Conservation (phyloP, 148 eudicot genomes). For the Salicornia ramosissima region DNA sequence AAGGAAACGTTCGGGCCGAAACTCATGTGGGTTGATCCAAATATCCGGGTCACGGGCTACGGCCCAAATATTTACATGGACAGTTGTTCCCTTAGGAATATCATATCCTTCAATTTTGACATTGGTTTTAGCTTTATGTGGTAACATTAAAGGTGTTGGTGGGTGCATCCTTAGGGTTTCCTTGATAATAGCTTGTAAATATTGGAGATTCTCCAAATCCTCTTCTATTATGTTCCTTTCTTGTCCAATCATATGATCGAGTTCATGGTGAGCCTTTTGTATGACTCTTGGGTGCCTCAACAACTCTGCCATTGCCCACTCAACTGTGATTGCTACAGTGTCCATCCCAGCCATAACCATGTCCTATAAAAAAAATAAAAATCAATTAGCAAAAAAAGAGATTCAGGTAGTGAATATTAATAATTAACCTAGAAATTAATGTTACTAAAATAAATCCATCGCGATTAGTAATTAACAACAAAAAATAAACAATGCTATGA, state of each 20-base stretch:
- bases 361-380: conserved; percentile 17
- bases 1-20: conserved; percentile 32
- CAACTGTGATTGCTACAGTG: conserved; percentile 27
- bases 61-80: conserved; percentile 32
- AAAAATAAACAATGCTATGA: too few relatives aligned
- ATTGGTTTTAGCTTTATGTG: conserved; percentile 27
- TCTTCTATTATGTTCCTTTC: conserved; percentile 20
- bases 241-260: conserved; percentile 25
- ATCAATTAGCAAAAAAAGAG: neutral
- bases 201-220: conserved; percentile 29
- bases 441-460: too few relatives aligned
- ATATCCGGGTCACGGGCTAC: conserved; percentile 27
- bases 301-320: conserved; percentile 37
- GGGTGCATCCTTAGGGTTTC: conserved; percentile 36
- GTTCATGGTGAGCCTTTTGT: conserved; percentile 29
- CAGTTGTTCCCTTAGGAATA: conserved; percentile 24
- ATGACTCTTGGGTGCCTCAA: conserved; percentile 25
- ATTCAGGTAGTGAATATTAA: too few relatives aligned
- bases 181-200: conserved; percentile 30
- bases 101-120: conserved; percentile 31
- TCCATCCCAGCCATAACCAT: conserved; percentile 33
- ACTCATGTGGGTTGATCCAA: conserved; percentile 32
- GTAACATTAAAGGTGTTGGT: conserved; percentile 33
- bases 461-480: too few relatives aligned
- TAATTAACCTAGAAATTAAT: too few relatives aligned